Conservation (phyloP, 305 asterid species). For the Fraxinus angustifolia region DNA sequence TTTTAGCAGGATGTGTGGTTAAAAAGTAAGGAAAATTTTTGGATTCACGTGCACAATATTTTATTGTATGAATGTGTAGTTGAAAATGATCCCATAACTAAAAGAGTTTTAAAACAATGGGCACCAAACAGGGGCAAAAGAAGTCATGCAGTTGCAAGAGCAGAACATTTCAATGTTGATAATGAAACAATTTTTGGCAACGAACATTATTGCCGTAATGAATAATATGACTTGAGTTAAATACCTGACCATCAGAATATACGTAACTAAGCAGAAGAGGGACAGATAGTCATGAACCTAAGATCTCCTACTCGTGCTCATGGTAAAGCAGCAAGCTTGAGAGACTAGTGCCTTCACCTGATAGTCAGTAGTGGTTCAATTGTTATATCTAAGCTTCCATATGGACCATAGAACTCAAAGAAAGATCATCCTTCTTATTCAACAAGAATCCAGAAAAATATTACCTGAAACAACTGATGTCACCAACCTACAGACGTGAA, state of each 20-base stretch:
- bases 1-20: not conserved
- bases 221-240: not conserved
- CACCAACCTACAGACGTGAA: not conserved
- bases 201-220: not conserved
- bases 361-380: not conserved
- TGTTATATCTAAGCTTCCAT: not conserved
- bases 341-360: not conserved
- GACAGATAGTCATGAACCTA: not conserved
- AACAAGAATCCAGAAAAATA: constrained; percentile 1
- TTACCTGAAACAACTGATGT: not conserved
- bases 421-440: not conserved
- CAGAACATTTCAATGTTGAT: not conserved
- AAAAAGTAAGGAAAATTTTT: not conserved
- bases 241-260: not conserved
- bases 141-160: not conserved
- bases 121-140: not conserved
- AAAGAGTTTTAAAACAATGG: not conserved
- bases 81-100: not conserved
- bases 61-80: not conserved
- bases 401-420: not conserved
- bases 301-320: not conserved
- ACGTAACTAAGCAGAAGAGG: not conserved
- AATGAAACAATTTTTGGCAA: not conserved
- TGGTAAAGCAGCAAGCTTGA: not conserved
- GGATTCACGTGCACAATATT: not conserved